phyloP scores from a whole-genome alignment of 2,329 filamentous ascomycete genomes.

The Rhynchosporium graminicola region DNA sequence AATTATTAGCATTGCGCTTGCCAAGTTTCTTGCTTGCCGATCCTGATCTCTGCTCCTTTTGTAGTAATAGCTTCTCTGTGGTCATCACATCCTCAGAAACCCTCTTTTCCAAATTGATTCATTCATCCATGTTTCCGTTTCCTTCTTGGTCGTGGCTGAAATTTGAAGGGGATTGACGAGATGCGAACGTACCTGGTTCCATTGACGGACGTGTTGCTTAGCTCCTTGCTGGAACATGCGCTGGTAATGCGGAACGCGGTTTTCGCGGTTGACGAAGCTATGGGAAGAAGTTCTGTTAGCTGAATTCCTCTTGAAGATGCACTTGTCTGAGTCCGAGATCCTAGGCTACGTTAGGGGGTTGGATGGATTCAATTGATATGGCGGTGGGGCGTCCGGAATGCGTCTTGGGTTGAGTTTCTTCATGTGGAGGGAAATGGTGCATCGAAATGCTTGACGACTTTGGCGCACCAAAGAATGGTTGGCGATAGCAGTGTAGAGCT shows the following conservation, averaged over 20 bases:
- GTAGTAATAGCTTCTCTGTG: not conserved
- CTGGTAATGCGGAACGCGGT: slow-evolving; percentile 76
- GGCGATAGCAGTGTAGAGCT: no score
- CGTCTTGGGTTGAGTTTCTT: no score
- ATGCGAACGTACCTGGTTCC: slow-evolving; percentile 69
- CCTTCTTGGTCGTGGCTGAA: no score
- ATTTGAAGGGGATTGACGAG: not conserved
- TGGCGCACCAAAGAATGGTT: no score
- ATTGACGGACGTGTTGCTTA: slow-evolving; percentile 67
- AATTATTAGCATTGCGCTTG: not conserved
- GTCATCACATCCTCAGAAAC: not conserved
- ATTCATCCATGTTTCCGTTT: no score
- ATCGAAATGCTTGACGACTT: no score
- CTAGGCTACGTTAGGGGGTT: no score
- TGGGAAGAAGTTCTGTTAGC: slow-evolving; percentile 29
- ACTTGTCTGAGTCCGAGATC: no score
- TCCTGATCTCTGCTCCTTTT: not conserved
- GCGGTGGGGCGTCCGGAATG: no score
- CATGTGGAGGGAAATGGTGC: no score
- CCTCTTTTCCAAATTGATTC: not conserved
- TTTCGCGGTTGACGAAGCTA: slow-evolving; percentile 67
- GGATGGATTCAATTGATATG: no score
- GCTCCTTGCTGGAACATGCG: slow-evolving; percentile 73
- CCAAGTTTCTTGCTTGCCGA: not conserved
- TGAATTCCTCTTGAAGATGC: not conserved